Percentiles rank a stretch among this genome's conserved stretches.
Conservation (phyloP, 2,329 filamentous ascomycete genomes). For the Trichoderma lentiforme region DNA sequence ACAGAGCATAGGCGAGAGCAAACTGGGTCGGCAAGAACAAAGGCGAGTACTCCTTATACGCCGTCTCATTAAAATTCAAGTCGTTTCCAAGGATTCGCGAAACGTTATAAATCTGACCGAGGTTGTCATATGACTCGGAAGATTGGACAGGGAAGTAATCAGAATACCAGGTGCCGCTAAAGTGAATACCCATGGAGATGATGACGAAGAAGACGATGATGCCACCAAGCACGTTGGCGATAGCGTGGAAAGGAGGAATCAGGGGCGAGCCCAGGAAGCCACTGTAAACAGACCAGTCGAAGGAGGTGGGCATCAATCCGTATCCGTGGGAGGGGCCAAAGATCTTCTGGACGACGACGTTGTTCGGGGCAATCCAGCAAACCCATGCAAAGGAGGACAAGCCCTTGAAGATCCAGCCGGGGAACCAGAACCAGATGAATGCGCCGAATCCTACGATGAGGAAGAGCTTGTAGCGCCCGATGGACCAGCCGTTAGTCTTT, state of each 20-base stretch:
- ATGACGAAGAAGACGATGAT: conserved; percentile 54
- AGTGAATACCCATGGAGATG: conserved; percentile 58
- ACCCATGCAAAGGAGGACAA: conserved; percentile 61
- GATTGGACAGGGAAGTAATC: conserved; percentile 62
- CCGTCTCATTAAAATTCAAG: conserved; percentile 56
- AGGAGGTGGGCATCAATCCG: conserved; percentile 59
- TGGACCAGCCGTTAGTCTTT: conserved; percentile 57
- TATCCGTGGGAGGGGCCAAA: conserved; percentile 58
- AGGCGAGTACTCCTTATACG: conserved; percentile 63
- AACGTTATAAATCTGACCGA: conserved; percentile 57
- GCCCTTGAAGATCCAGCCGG: conserved; percentile 60
- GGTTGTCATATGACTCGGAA: conserved; percentile 62
- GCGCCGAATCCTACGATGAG: conserved; percentile 52
- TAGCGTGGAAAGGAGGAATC: conserved; percentile 52
- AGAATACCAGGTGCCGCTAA: conserved; percentile 53
- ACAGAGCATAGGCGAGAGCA: conserved; percentile 57
- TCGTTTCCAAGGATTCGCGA: conserved; percentile 55
- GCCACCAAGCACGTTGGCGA: conserved; percentile 52
- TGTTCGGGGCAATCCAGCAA: conserved; percentile 61
- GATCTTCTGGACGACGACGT: conserved; percentile 59
- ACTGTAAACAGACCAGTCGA: conserved; percentile 49
- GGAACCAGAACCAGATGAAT: conserved; percentile 58
- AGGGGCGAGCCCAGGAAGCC: conserved; percentile 50
- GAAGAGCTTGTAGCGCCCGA: conserved; percentile 64
- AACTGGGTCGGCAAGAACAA: conserved; percentile 63